Percentiles rank a stretch among this genome's conserved stretches.
Evolutionary conservation across 352 stramenopile species (phyloP).

Genomic region (Phytophthora cactorum): DNA sequence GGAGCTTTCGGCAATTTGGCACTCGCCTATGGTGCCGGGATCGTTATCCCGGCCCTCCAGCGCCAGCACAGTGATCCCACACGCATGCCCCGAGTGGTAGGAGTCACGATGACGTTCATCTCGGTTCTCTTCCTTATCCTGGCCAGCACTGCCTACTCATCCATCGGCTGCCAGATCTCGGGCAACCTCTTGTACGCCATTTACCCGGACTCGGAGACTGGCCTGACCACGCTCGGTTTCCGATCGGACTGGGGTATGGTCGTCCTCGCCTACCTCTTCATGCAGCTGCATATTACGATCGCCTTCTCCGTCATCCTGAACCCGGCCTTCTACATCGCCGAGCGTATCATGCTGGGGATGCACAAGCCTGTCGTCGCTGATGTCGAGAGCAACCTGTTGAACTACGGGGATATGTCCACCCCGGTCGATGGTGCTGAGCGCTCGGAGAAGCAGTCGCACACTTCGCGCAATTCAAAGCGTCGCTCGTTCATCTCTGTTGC

Average conservation of each 20-base stretch:
- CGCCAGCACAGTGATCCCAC: background rate
- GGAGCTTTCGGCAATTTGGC: background rate
- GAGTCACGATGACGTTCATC: background rate
- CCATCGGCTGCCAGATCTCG: background rate
- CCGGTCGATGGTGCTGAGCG: slow-evolving; percentile 19
- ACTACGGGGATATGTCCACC: slow-evolving; percentile 20
- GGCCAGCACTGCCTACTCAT: background rate
- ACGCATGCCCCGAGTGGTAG: background rate
- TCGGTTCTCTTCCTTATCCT: background rate
- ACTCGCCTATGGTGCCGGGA: background rate
- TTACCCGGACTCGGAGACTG: background rate
- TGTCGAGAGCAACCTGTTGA: slow-evolving; percentile 36
- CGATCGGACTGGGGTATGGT: background rate
- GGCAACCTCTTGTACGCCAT: background rate
- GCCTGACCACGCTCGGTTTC: background rate
- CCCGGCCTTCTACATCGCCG: background rate
- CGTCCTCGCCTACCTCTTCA: background rate
- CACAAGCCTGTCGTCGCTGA: slow-evolving; percentile 40
- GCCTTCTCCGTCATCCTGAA: background rate
- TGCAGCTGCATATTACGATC: background rate
- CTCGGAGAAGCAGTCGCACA: slow-evolving; percentile 24
- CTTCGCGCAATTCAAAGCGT: slow-evolving; percentile 32
- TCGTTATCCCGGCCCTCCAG: too few species aligned
- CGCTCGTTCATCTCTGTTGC: slow-evolving; percentile 45
- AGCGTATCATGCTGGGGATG: slow-evolving; percentile 24